Conservation (phyloP, 2,329 filamentous ascomycete genomes). For the Emmonsiellopsis sp. region DNA sequence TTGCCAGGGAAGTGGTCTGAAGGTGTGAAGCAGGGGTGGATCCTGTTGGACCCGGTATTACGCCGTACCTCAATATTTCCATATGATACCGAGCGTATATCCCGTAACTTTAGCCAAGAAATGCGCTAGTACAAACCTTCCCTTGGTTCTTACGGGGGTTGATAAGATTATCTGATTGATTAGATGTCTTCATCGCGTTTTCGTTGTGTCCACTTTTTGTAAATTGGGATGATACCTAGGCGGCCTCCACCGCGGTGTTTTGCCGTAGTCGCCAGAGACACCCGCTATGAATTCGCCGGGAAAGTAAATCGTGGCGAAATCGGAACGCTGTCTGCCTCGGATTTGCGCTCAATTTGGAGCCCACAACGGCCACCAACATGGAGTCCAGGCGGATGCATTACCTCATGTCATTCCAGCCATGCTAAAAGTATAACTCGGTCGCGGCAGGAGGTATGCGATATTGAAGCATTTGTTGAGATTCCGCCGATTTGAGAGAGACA, state of each 20-base stretch:
- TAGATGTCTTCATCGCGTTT: neutral
- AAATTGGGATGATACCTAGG: too few relatives aligned
- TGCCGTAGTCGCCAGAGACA: too few relatives aligned
- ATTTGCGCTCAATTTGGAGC: neutral
- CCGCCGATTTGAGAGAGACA: neutral
- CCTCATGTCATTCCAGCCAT: neutral
- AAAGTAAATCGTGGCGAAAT: neutral
- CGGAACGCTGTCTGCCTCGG: neutral
- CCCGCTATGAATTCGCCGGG: too few relatives aligned
- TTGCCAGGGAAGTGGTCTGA: neutral
- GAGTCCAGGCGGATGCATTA: neutral
- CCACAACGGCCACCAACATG: neutral
- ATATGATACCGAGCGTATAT: neutral
- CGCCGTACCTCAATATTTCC: neutral
- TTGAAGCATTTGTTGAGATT: neutral
- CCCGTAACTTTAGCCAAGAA: neutral
- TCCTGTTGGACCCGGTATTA: neutral
- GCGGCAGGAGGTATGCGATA: neutral
- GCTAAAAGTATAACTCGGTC: neutral
- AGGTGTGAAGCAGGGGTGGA: neutral
- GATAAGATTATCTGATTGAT: slow-evolving; percentile 8
- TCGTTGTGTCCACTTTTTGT: neutral
- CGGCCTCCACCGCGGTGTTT: too few relatives aligned
- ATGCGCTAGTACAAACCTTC: neutral
- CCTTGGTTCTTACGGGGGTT: neutral